Percentiles rank a stretch among this genome's conserved stretches.
These are phyloP conservation scores for Botrytis squamosa DNA, from an alignment of 2,329 filamentous ascomycete genomes.

Conservation along the genomic window DNA sequence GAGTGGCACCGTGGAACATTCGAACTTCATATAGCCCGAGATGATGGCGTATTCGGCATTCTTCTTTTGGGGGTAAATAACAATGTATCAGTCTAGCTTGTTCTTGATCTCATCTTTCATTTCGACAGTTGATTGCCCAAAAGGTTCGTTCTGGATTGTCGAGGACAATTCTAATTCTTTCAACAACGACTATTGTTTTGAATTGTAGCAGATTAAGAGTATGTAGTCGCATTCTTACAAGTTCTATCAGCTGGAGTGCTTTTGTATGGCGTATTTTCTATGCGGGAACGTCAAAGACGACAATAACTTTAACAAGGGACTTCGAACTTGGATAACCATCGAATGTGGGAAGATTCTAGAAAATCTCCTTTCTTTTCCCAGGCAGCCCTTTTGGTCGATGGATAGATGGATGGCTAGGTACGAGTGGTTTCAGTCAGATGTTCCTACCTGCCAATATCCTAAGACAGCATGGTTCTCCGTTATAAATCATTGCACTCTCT, in stretches of 20 bases:
- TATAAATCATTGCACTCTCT: background rate
- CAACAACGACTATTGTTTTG: background rate
- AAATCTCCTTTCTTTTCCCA: background rate
- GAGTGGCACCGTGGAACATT: background rate
- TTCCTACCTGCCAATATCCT: background rate
- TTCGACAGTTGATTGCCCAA: background rate
- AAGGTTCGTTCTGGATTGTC: background rate
- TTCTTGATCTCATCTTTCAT: background rate
- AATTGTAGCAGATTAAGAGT: background rate
- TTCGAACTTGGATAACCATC: background rate
- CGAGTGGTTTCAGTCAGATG: background rate
- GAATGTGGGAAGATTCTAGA: background rate
- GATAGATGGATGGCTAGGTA: background rate
- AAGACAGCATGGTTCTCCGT: background rate
- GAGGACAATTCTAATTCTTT: background rate
- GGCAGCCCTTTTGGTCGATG: background rate
- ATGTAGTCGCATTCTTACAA: background rate
- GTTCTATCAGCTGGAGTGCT: background rate
- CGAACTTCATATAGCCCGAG: too few relatives aligned
- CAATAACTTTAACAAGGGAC: background rate
- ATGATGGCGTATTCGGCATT: too few relatives aligned
- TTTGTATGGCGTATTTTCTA: background rate
- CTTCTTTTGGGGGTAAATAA: too few relatives aligned
- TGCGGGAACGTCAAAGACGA: background rate
- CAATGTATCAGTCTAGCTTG: background rate